These are phyloP conservation scores for Testicularia cyperi DNA, from an alignment of 1,284 basidiomycete genomes.

Conservation along the genomic window DNA sequence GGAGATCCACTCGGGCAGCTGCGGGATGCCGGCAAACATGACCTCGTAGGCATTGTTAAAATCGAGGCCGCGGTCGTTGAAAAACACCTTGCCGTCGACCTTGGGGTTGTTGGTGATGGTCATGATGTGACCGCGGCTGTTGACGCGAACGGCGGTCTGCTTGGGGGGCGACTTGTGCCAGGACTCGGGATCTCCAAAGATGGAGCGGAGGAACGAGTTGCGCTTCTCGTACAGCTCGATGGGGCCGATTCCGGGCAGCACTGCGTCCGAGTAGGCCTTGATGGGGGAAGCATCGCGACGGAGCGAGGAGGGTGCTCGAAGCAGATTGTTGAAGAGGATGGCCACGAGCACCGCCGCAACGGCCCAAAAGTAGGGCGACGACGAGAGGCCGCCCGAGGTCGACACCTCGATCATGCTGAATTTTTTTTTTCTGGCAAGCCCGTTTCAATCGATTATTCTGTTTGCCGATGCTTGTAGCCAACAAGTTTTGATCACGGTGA, in stretches of 20 bases:
- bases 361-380: constrained; percentile 29
- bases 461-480: too few species aligned
- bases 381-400: constrained; percentile 11
- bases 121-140: constrained; percentile 24
- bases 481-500: too few species aligned
- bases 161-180: constrained; percentile 16
- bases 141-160: constrained; percentile 16
- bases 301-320: constrained; percentile 14
- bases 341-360: constrained; percentile 7
- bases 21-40: constrained; percentile 39
- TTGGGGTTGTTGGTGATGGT: constrained; percentile 23
- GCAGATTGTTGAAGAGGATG: constrained; percentile 14
- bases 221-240: constrained; percentile 25
- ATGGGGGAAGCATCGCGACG: constrained; percentile 8
- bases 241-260: constrained; percentile 25
- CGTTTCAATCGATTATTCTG: too few species aligned
- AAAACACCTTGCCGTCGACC: constrained; percentile 35
- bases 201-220: constrained; percentile 25
- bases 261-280: constrained; percentile 12
- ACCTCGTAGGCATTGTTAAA: constrained; percentile 33
- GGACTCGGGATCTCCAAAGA: constrained; percentile 36
- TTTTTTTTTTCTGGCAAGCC: too few species aligned
- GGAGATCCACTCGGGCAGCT: constrained; percentile 14
- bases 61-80: constrained; percentile 32
- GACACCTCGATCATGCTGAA: too few species aligned